Evolutionary conservation across 2,329 filamentous ascomycete species (phyloP).

Genomic region (Seiridium unicorne): DNA sequence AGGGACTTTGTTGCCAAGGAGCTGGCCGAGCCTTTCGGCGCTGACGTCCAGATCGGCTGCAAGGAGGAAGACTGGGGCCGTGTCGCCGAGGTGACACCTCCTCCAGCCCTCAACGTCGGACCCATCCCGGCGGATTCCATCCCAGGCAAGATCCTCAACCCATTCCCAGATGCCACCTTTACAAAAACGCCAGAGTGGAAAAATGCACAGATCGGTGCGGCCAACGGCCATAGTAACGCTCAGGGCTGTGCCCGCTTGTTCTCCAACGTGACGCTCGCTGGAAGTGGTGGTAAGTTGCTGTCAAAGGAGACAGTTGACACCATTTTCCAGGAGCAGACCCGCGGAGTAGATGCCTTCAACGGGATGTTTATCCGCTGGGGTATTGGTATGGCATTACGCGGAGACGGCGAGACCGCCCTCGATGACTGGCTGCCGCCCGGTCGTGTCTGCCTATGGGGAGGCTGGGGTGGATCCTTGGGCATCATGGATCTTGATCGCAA

Average conservation of each 20-base stretch:
- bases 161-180: slow-evolving; percentile 17
- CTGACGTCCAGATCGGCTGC: slow-evolving; percentile 45
- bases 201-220: slow-evolving; percentile 35
- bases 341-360: slow-evolving; percentile 37
- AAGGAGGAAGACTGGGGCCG: slow-evolving; percentile 39
- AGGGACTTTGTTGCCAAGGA: slow-evolving; percentile 32
- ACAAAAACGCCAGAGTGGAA: slow-evolving; percentile 31
- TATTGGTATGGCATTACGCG: slow-evolving; percentile 36
- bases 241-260: slow-evolving; percentile 37
- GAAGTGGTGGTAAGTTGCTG: slow-evolving; percentile 24
- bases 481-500: slow-evolving; percentile 20
- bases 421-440: slow-evolving; percentile 30
- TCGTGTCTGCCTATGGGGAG: slow-evolving; percentile 20
- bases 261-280: slow-evolving; percentile 53
- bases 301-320: slow-evolving; percentile 38
- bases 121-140: slow-evolving; percentile 12
- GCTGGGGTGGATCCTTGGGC: slow-evolving; percentile 17
- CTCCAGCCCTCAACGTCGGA: slow-evolving; percentile 13
- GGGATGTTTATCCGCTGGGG: slow-evolving; percentile 34
- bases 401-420: slow-evolving; percentile 19
- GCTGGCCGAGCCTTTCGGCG: slow-evolving; percentile 37
- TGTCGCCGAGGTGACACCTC: slow-evolving; percentile 29
- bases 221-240: slow-evolving; percentile 46
- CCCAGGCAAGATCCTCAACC: slow-evolving; percentile 27
- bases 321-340: slow-evolving; percentile 41